Evolutionary conservation across 176 grass and related monocot genomes (phyloP).

Genomic region (Cenchrus fungigraminus): DNA sequence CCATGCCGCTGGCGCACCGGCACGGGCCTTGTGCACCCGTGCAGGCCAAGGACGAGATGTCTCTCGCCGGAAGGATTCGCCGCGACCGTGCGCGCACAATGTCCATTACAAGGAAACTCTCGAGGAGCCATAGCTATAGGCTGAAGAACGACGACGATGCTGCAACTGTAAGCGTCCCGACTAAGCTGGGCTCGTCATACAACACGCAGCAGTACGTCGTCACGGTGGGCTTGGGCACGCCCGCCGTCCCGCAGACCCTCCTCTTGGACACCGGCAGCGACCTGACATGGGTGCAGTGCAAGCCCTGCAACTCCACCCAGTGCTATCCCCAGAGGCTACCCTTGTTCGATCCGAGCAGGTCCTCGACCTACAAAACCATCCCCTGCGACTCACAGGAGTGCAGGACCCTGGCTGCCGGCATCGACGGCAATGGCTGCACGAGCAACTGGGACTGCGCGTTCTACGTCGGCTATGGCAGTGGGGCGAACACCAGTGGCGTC

Average conservation of each 20-base stretch:
- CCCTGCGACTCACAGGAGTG: neutral
- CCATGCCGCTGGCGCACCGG: constrained; percentile 3
- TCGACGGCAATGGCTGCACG: neutral
- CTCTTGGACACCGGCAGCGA: constrained; percentile 49
- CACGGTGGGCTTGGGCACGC: constrained; percentile 7
- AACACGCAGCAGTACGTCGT: neutral
- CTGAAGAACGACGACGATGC: too few relatives aligned
- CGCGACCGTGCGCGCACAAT: neutral
- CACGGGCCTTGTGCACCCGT: neutral
- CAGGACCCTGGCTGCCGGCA: neutral
- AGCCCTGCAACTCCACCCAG: constrained; percentile 26
- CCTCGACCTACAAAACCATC: neutral
- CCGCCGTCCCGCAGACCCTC: neutral
- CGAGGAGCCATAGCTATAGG: neutral
- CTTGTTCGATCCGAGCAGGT: neutral
- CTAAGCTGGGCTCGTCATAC: neutral
- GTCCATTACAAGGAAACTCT: neutral
- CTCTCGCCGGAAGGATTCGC: neutral
- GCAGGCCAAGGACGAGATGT: neutral
- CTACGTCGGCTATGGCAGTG: neutral
- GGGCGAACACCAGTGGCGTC: neutral
- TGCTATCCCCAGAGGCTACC: neutral
- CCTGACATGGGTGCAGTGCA: constrained; percentile 61
- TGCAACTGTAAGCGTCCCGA: neutral
- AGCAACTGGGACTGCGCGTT: neutral